phyloP scores from a whole-genome alignment of 1,139 yeast species.

The Protomyces macrosporus region DNA sequence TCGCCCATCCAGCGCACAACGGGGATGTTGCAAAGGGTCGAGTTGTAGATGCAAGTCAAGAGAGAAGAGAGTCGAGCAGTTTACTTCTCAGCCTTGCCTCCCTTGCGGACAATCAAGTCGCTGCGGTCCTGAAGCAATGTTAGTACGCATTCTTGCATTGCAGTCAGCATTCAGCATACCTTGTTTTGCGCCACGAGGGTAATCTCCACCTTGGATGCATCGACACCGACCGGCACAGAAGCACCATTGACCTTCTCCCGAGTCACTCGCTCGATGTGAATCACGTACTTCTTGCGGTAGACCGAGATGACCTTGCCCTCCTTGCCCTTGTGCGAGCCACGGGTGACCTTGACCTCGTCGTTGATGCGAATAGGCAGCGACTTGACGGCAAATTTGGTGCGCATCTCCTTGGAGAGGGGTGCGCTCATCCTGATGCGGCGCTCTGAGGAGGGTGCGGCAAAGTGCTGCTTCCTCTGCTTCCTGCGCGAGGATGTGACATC shows the following conservation, averaged over 20 bases:
- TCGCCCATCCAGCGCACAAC: neutral
- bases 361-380: conserved; percentile 98
- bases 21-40: neutral
- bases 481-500: conserved; percentile 99
- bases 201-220: conserved; percentile 98
- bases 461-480: conserved; percentile 99
- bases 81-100: conserved; percentile 1
- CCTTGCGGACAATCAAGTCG: conserved; percentile 20
- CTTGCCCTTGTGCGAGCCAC: conserved; percentile 99
- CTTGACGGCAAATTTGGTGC: conserved; percentile 83
- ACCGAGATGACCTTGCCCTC: conserved; percentile 98
- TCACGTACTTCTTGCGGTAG: conserved; percentile 97
- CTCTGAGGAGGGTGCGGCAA: conserved; percentile 93
- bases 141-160: neutral
- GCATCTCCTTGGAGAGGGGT: conserved; percentile 98
- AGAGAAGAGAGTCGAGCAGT: neutral
- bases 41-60: no score
- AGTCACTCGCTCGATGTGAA: conserved; percentile 96
- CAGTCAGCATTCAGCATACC: neutral
- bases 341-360: conserved; percentile 90
- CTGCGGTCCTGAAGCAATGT: conserved; percentile 13
- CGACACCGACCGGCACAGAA: conserved; percentile 93
- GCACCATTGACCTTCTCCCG: conserved; percentile 99
- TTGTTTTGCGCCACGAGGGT: conserved; percentile 41
- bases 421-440: conserved; percentile 97